Evolutionary conservation across 106 monocot species (phyloP).

Genomic region (Dendrobium nobile): DNA sequence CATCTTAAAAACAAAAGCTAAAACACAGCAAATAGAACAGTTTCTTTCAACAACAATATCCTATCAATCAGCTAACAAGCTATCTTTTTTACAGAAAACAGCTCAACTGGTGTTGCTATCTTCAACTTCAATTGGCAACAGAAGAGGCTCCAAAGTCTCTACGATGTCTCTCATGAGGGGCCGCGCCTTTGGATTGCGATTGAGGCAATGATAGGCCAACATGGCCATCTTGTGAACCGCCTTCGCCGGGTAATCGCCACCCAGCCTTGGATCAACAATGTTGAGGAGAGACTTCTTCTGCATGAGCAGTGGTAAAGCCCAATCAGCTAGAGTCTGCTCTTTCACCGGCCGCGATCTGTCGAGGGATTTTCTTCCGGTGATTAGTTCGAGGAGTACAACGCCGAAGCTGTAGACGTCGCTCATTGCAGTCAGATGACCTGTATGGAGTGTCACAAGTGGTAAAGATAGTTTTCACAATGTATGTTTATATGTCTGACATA

Average conservation of each 20-base stretch:
- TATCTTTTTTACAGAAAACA: neutral
- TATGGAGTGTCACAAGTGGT: no score
- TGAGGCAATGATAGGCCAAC: conserved; percentile 57
- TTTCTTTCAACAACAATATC: neutral
- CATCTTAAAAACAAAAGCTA: neutral
- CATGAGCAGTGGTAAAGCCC: conserved; percentile 45
- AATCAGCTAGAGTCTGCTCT: conserved; percentile 54
- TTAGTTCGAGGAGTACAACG: conserved; percentile 54
- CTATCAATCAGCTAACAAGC: neutral
- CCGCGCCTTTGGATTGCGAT: conserved; percentile 62
- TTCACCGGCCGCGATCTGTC: conserved; percentile 42
- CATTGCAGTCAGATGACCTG: conserved; percentile 56
- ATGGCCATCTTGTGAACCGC: conserved; percentile 41
- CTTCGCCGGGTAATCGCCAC: conserved; percentile 39
- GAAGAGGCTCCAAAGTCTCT: conserved; percentile 50
- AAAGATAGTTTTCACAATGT: no score
- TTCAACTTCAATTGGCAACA: conserved; percentile 10
- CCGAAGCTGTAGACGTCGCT: conserved; percentile 76
- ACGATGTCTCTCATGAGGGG: conserved; percentile 71
- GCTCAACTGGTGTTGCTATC: neutral
- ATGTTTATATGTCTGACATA: no score
- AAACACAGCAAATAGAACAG: neutral
- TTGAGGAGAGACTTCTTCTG: conserved; percentile 43
- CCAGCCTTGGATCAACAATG: conserved; percentile 51
- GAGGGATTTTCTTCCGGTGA: conserved; percentile 49